Evolutionary conservation across 257 asterid species (phyloP).

Genomic region (Fraxinus anomala): DNA sequence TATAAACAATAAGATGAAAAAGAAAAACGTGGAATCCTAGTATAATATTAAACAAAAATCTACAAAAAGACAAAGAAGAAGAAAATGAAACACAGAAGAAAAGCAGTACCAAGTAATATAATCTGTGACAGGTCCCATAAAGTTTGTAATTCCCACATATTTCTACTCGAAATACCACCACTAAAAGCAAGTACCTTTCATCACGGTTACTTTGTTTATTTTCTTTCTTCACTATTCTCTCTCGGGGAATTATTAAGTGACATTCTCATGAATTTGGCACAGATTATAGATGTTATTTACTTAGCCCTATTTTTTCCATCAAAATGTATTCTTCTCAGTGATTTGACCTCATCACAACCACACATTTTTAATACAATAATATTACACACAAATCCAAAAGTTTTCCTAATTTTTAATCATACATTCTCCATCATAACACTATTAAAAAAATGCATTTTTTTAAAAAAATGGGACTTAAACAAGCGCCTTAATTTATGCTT

Average conservation of each 20-base stretch:
- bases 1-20: background rate
- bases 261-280: background rate
- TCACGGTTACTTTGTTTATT: background rate
- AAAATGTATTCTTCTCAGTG: no score
- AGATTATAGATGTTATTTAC: background rate
- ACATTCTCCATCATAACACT: no score
- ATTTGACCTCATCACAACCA: no score
- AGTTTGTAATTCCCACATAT: background rate
- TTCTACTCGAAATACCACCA: background rate
- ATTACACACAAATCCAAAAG: no score
- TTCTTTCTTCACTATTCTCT: background rate
- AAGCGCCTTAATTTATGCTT: background rate
- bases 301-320: no score
- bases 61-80: background rate
- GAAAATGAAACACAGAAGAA: background rate
- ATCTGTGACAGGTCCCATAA: background rate
- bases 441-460: background rate
- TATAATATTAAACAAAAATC: background rate
- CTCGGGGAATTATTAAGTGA: background rate
- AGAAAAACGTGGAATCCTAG: background rate
- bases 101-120: background rate
- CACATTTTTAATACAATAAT: no score
- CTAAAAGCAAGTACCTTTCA: background rate
- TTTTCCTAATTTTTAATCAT: no score
- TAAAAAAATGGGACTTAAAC: no score